Evolutionary conservation across 768 basidiomycete species (phyloP), one percentile per base, ranked within the genome.

Genomic region (Mycena indigotica): DNA sequence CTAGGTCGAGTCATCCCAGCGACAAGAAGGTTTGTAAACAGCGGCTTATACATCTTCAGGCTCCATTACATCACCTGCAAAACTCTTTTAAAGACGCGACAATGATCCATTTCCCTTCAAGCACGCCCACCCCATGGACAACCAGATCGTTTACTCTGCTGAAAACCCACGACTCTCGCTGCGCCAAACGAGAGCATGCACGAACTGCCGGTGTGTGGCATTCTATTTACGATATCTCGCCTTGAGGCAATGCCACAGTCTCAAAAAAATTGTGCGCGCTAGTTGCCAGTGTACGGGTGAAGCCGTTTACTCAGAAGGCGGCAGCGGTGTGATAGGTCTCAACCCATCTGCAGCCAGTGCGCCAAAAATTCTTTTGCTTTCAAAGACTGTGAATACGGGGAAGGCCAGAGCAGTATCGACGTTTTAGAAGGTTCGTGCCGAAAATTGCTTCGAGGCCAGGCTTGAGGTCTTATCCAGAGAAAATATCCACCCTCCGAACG

Each of bases 261-360:
- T 56, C 6, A 40, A 56, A 5, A 62, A 62, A 28, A 55, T 55
- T 30, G 60, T 62, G 23, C 41, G 35, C n/a, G 35, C 35, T 12
- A 38, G 35, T 12, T n/a, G 35, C 35, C 35, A n/a, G 21, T 1
- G 55, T 26, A 19, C 19, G 6, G 35, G n/a, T 4, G 21, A 8
- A 17, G 26, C n/a, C 24, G 23, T 23, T 10, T 46, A 30, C 35
- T 57, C 4, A 24, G 28, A 23, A 25, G 32, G 21, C 28, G 32
- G 8, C 49, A 64, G 59, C 56, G 59, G 56, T 64, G 63, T 21
- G 63, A 64, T 26, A 55, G 52, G 10, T 39, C 1, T 15, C 32
- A n/a, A 3, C 63, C 63, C 1, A 61, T 61, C 13, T 64, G 63
- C 24, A 55, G 56, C 13, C 63, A 49, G 25, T 64, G 63, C 32